Base-by-base conservation (phyloP, 148 eudicot species). In the Persicaria maculosa region DNA sequence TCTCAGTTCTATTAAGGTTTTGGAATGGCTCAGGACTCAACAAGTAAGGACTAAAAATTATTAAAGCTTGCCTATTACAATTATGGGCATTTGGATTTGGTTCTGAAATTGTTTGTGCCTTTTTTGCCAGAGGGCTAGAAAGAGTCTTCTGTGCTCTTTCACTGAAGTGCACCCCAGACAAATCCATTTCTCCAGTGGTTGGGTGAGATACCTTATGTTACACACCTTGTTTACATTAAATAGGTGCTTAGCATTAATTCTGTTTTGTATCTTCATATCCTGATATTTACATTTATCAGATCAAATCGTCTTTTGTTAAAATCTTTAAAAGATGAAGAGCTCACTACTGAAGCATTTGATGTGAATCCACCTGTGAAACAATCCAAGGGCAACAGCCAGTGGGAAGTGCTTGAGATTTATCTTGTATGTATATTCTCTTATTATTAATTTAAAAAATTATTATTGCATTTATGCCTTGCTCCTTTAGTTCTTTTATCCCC, bases 321-420 rank as follows among this genome's bases (percentile, higher is more conserved):
- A 74, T 84, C 96, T 74, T 82, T 91, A 46, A 84, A 81, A 64
- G 92, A 88, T 76, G 99, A 92, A 74, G 68, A 77, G 72, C 72
- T 79, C 72, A 57, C 77, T 57, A 77, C 81, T 79, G 88, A 83
- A 70, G 81, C 85, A 67, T 74, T 76, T 81, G 88, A 89, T 74
- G 74, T 77, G 50, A 85, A 73, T 80, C 77, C 87, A 76, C 67
- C 87, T 43, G 20, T 74, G 12, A 83, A 78, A 22, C 90, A 86
- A 50, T 80, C 79, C 47, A 88, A 73, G 61, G 87, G 91, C 76
- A 89, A 64, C 78, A 83, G 75, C 76, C 91, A 89, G 45, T 96
- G 97, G 97, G 97, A 88, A 77, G 80, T 88, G 68, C 97, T 96
- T 82, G 97, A 96, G 81, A 81, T 81, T 47, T 92, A 92, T 81